Base-by-base conservation (phyloP, 1,284 basidiomycete genomes). In the Thelephora terrestris region DNA sequence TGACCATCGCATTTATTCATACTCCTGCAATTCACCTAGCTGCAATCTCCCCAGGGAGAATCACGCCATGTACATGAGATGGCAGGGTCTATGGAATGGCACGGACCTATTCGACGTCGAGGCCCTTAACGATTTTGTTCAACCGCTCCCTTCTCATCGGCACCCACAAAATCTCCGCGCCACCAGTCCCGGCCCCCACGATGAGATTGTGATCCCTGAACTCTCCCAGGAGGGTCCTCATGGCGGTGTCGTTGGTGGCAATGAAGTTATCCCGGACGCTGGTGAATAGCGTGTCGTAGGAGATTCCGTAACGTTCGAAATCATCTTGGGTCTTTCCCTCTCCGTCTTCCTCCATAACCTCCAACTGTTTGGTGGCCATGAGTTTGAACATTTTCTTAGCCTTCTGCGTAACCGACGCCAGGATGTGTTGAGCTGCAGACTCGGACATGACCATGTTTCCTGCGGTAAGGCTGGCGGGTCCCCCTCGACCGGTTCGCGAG, bases 151-250 rank as follows among this genome's bases (percentile, higher is more conserved):
- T 82, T 50, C 85, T 71, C 53, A 94, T 61, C 1, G 88, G 88
- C 56, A 94, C 85, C 91, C 90, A 94, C 36, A 91, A 67, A 59
- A 77, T 65, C 58, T 86, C 80, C 17, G 74, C 71, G 23, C 67
- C 74, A 52, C 52, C 58, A 2, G 24, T 52, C 64, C 64, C 55
- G 17, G 73, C 71, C 16, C 69, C 66, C 16, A 88, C 70, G 14
- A 96, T 79, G 56, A 96, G 63, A 2, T 80, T 80, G 58, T 97
- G 93, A 63, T 97, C 93, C 57, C 78, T 78, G 64, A 93, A 96
- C 66, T 97, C 93, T 21, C 81, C 82, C 45, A 96, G 67, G 27
- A 93, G 69, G 7, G 90, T 79, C 27, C 85, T 75, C 60, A 94
- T 71, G 38, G 91, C 77, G 14, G 85, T 87, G 57, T 93, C 90